Base-by-base conservation (phyloP, 371 early-diverging fungal genomes). In the Mucor ambiguus region DNA sequence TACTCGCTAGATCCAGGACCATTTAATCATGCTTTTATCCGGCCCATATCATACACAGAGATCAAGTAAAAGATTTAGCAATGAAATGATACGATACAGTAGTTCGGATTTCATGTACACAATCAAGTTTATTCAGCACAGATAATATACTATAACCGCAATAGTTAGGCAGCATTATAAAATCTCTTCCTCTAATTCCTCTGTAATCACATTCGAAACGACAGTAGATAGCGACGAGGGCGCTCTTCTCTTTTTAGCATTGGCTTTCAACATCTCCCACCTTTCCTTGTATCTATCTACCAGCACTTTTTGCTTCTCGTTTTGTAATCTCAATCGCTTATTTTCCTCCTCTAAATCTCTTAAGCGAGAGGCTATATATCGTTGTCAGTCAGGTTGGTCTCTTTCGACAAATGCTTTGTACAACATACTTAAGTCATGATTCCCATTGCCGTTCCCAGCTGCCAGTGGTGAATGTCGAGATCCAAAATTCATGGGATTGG, bases 251-350 rank as follows among this genome's bases (percentile, higher is more conserved):
- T 87, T 87, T 69, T 92, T 92, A 37, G 94, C 94, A 32, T 93
- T 89, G 60, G 94, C 95, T 66, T 95, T 95, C 26, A 95, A 77
- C 63, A 90, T 92, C 37, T 93, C 92, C 96, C 96, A 96, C 33
- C 94, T 85, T 49, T 93, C 93, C 55, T 88, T 88, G 69, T 95
- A 94, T 76, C 91, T 92, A 54, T 77, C 80, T 68, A 93, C 84
- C 4, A 86, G 67, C 1, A 72, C 71, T 44, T 80, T 83, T 64
- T 85, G 84, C 58, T 80, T 79, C 24, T 87, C 85, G 37, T 83
- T 79, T 46, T 89, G 87, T 7, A 81, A 59, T 26, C 71, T 69
- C 18, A 86, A 61, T 12, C 72, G 64, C 29, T 76, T 67, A 18
- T 90, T 77, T 67, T 92, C 91, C n/a, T 83, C 83, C 63, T 89